These are phyloP conservation scores for Kodamaea fukazawae DNA, from an alignment of 805 yeast species.

Conservation along the genomic window DNA sequence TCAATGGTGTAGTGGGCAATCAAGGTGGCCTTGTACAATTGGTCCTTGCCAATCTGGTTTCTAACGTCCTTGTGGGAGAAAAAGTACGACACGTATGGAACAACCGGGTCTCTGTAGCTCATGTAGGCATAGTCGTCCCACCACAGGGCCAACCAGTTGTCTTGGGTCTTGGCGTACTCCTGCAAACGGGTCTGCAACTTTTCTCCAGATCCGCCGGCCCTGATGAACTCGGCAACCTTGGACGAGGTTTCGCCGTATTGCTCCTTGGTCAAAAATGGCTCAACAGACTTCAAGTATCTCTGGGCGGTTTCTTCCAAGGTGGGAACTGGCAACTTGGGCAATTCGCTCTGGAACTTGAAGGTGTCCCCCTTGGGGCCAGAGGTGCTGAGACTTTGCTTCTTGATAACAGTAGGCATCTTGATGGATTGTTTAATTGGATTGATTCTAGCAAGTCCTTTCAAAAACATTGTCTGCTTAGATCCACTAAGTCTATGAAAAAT, in stretches of 20 bases:
- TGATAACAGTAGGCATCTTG: slow-evolving; percentile 10
- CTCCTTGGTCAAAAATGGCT: slow-evolving; percentile 57
- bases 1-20: slow-evolving; percentile 63
- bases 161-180: slow-evolving; percentile 54
- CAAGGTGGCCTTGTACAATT: slow-evolving; percentile 72
- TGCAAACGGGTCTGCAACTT: slow-evolving; percentile 64
- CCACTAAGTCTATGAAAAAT: not conserved
- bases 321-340: slow-evolving; percentile 90
- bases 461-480: slow-evolving; percentile 6
- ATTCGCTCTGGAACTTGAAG: slow-evolving; percentile 63
- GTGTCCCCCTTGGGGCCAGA: slow-evolving; percentile 57
- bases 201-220: slow-evolving; percentile 62
- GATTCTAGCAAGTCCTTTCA: slow-evolving; percentile 4
- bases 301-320: slow-evolving; percentile 64
- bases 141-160: slow-evolving; percentile 88
- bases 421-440: not conserved
- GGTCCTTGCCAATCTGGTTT: slow-evolving; percentile 59
- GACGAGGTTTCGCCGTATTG: slow-evolving; percentile 51
- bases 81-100: slow-evolving; percentile 90
- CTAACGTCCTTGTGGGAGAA: slow-evolving; percentile 73
- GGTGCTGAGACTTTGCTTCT: slow-evolving; percentile 18
- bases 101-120: slow-evolving; percentile 89
- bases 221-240: slow-evolving; percentile 63
- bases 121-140: slow-evolving; percentile 95
- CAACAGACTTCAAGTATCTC: slow-evolving; percentile 67